These are phyloP conservation scores for Phytomonas sp. DNA, from an alignment of 208 protist species.

Conservation along the genomic window DNA sequence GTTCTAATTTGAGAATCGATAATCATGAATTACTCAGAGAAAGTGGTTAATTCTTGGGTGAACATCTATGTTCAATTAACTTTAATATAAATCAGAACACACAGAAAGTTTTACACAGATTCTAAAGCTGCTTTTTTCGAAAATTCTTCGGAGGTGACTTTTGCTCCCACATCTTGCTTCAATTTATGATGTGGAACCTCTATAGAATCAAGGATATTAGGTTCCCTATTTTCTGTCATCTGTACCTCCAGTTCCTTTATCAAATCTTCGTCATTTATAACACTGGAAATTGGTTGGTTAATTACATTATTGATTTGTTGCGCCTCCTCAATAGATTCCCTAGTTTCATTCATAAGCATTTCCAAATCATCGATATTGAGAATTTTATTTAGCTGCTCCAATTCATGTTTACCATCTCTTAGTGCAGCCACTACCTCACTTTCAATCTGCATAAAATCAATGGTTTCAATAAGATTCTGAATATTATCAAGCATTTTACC, in stretches of 20 bases:
- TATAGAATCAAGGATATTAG: constrained; percentile 16
- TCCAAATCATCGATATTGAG: constrained; percentile 80
- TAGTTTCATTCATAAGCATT: constrained; percentile 65
- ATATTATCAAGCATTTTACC: constrained; percentile 76
- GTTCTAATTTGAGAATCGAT: neutral
- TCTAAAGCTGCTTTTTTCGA: neutral
- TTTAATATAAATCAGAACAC: neutral
- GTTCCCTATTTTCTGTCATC: constrained; percentile 8
- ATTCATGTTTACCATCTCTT: constrained; percentile 59
- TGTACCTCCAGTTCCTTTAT: constrained; percentile 34
- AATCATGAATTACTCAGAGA: neutral
- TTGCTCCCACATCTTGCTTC: neutral
- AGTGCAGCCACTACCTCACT: constrained; percentile 57
- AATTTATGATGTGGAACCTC: constrained; percentile 23
- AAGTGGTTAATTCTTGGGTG: neutral
- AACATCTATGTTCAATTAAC: neutral
- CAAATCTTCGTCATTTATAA: constrained; percentile 56
- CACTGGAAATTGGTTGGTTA: constrained; percentile 29
- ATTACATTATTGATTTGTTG: constrained; percentile 58
- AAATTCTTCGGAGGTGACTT: neutral
- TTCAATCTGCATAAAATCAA: constrained; percentile 74
- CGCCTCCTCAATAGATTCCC: constrained; percentile 63
- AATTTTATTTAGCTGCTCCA: constrained; percentile 71
- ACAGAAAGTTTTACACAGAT: neutral
- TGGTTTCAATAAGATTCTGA: constrained; percentile 59